Base-by-base conservation (phyloP, 2,329 filamentous ascomycete species). In the Phialophora verrucosa region DNA sequence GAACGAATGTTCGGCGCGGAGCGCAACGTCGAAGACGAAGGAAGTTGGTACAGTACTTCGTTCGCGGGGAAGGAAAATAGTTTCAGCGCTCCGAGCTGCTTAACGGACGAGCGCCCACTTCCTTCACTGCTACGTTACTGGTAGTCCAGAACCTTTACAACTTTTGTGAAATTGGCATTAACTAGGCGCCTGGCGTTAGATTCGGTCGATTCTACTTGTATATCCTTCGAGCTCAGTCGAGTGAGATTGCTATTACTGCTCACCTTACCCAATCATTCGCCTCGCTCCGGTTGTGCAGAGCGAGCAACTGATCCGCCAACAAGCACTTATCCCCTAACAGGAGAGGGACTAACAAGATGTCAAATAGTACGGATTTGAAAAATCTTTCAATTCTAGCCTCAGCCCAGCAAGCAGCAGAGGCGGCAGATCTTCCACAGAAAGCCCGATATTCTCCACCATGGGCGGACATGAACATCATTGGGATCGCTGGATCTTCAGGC, bases 401-500 rank as follows among this genome's bases (percentile, higher is more conserved):
- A 20, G 60, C 62, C 10, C 38, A 62, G 55, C 49, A 64, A 49
- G 60, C 60, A 47, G 38, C 53, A 10, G 56, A 55, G n/a, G 57
- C 44, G 6, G 29, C 53, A 31, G 59, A 63, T 31, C 59, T 62
- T n/a, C 51, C 65, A 25, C 65, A 69, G 75, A 78, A 71, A 70
- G 89, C 88, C 70, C 90, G 93, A 73, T 99, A 98, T 80, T 91
- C 90, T 69, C 95, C 95, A 68, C 95, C 95, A 78, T 99, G 95
- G 95, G 91, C 91, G 59, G 91, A 98, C 79, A 89, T 97, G 73
- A 94, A 91, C 81, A 97, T 99, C 74, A 97, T 99, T 77, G 95
- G 93, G 59, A 90, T 99, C 73, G 94, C 95, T 71, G 95, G 95
- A 44, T 95, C 92, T 79, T 98, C 94, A 31, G 95, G 95, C 50